These are phyloP conservation scores for Podila clonocystis DNA, from an alignment of 192 early-diverging fungal genomes.

Conservation along the genomic window DNA sequence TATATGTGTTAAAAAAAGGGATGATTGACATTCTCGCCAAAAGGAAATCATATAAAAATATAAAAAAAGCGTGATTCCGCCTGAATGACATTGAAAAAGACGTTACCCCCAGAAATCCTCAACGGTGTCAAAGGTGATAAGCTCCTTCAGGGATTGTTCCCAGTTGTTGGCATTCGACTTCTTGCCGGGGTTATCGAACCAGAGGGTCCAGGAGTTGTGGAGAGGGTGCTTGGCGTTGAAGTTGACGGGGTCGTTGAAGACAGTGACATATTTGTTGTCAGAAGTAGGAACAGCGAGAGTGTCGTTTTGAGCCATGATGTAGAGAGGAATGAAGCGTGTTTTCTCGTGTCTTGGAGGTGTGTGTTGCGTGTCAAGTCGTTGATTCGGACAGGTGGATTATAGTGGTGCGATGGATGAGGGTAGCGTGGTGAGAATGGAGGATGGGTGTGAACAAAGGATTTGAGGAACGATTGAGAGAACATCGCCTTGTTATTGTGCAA, in stretches of 20 bases:
- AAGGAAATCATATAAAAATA: background rate
- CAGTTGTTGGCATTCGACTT: conserved; percentile 82
- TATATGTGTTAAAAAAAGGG: background rate
- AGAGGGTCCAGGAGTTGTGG: conserved; percentile 91
- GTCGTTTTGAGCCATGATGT: conserved; percentile 47
- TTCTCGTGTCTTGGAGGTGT: background rate
- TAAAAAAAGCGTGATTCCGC: background rate
- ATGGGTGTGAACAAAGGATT: background rate
- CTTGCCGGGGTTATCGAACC: conserved; percentile 91
- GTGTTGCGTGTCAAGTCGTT: background rate
- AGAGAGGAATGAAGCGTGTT: background rate
- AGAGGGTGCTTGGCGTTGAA: conserved; percentile 89
- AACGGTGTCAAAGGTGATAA: conserved; percentile 91
- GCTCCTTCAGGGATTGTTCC: conserved; percentile 87
- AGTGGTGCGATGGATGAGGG: background rate
- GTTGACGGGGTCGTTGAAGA: conserved; percentile 56
- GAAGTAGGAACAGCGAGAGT: conserved; percentile 40
- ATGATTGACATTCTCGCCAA: conserved; percentile 1
- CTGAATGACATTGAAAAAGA: background rate
- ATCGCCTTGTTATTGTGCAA: too few relatives aligned
- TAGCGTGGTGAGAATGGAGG: background rate
- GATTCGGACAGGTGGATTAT: too few relatives aligned
- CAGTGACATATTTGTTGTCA: conserved; percentile 49
- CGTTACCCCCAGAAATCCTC: conserved; percentile 98
- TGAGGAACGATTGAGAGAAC: too few relatives aligned